Evolutionary conservation across 768 basidiomycete genomes (phyloP).

Genomic region (Mycena crocata): DNA sequence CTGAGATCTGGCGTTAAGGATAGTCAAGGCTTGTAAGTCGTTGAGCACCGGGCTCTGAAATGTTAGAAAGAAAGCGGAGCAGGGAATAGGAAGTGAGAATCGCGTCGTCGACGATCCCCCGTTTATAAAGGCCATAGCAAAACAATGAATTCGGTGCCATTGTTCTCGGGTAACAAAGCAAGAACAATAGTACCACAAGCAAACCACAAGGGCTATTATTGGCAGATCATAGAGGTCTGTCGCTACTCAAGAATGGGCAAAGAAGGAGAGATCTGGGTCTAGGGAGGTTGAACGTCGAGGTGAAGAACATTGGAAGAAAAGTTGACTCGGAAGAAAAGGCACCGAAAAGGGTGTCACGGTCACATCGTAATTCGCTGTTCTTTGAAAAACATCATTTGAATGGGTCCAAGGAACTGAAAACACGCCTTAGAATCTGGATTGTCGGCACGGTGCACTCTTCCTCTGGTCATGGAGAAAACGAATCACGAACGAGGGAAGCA

Average conservation of each 20-base stretch:
- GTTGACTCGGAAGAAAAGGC: too few relatives aligned
- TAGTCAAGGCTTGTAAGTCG: slow-evolving; percentile 27
- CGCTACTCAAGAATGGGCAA: not conserved
- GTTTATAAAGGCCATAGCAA: slow-evolving; percentile 13
- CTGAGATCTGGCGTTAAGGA: slow-evolving; percentile 11
- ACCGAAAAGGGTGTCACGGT: too few relatives aligned
- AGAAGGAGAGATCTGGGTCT: not conserved
- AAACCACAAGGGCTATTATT: not conserved
- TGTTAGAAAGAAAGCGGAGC: not conserved
- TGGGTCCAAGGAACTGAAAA: too few relatives aligned
- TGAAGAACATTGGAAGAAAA: too few relatives aligned
- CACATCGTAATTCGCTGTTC: too few relatives aligned
- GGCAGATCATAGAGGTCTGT: not conserved
- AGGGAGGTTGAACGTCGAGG: too few relatives aligned
- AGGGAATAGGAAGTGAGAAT: not conserved
- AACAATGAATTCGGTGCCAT: slow-evolving; percentile 18
- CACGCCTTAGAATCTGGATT: too few relatives aligned
- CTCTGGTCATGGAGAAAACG: too few relatives aligned
- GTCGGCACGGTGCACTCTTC: too few relatives aligned
- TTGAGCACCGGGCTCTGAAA: slow-evolving; percentile 28
- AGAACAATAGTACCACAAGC: slow-evolving; percentile 8
- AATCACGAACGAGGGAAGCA: too few relatives aligned
- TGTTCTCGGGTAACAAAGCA: slow-evolving; percentile 6
- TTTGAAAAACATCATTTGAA: too few relatives aligned
- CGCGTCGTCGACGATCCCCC: not conserved